Evolutionary conservation across 345 rosid genomes (phyloP).

Genomic region (Acer saccharum): DNA sequence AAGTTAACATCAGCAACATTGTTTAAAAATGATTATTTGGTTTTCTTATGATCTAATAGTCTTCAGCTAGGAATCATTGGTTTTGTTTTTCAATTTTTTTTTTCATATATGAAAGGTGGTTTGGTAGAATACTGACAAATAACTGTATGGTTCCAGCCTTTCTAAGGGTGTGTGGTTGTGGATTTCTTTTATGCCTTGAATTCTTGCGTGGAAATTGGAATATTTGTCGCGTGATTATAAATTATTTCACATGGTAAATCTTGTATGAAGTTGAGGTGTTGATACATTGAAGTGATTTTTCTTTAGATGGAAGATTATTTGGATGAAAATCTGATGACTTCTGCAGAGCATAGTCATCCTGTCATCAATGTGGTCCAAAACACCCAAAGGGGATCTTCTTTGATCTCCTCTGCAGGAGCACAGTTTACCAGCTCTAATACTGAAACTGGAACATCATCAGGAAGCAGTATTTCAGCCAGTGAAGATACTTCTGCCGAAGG

Average conservation of each 20-base stretch:
- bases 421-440: slow-evolving; percentile 27
- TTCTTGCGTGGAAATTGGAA: background rate
- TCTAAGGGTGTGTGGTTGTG: background rate
- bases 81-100: background rate
- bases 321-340: slow-evolving; percentile 31
- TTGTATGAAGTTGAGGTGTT: slow-evolving; percentile 10
- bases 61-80: background rate
- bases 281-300: slow-evolving; percentile 17
- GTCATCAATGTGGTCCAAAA: slow-evolving; percentile 24
- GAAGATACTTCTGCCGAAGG: slow-evolving; percentile 30
- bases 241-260: slow-evolving; percentile 4
- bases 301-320: slow-evolving; percentile 49
- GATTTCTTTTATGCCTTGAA: background rate
- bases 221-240: background rate
- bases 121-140: background rate
- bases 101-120: background rate
- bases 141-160: background rate
- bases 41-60: background rate
- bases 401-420: slow-evolving; percentile 27
- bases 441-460: slow-evolving; percentile 40
- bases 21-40: background rate
- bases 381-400: slow-evolving; percentile 30
- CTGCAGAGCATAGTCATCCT: slow-evolving; percentile 33
- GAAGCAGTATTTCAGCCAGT: slow-evolving; percentile 24
- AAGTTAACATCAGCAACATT: background rate